phyloP scores from a whole-genome alignment of 2,329 filamentous ascomycete genomes.

The Acrodontium crateriforme region DNA sequence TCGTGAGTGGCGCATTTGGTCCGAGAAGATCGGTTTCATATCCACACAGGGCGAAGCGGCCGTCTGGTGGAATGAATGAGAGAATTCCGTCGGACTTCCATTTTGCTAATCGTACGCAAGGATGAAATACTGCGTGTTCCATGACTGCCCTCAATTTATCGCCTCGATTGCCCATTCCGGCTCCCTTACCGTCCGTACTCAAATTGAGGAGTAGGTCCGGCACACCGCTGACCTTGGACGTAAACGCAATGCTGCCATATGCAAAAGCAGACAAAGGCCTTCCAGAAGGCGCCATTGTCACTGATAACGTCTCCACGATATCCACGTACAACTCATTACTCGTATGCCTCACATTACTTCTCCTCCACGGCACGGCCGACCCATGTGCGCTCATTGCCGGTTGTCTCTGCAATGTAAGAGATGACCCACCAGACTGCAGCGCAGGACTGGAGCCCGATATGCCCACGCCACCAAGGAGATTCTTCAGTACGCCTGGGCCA shows the following conservation, averaged over 20 bases:
- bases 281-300: conserved; percentile 83
- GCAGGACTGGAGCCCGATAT: conserved; percentile 45
- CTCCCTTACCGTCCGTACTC: conserved; percentile 66
- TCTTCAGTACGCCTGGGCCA: conserved; percentile 69
- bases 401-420: conserved; percentile 7
- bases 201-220: conserved; percentile 78
- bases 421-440: conserved; percentile 8
- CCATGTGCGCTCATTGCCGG: conserved; percentile 15
- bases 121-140: conserved; percentile 87
- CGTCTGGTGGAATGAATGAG: conserved; percentile 93
- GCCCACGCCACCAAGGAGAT: conserved; percentile 73
- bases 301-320: conserved; percentile 75
- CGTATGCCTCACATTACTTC: conserved; percentile 84
- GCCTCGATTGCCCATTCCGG: conserved; percentile 47
- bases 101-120: conserved; percentile 76
- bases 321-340: conserved; percentile 97
- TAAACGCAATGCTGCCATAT: conserved; percentile 88
- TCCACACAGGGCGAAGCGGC: conserved; percentile 79
- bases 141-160: conserved; percentile 40
- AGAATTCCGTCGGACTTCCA: conserved; percentile 85
- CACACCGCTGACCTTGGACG: conserved; percentile 83
- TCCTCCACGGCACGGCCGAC: conserved; percentile 68
- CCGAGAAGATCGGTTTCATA: conserved; percentile 90
- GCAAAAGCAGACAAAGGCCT: conserved; percentile 74
- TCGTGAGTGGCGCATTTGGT: conserved; percentile 33